phyloP scores from a whole-genome alignment of 345 rosid genomes.

The Gossypium bickii region DNA sequence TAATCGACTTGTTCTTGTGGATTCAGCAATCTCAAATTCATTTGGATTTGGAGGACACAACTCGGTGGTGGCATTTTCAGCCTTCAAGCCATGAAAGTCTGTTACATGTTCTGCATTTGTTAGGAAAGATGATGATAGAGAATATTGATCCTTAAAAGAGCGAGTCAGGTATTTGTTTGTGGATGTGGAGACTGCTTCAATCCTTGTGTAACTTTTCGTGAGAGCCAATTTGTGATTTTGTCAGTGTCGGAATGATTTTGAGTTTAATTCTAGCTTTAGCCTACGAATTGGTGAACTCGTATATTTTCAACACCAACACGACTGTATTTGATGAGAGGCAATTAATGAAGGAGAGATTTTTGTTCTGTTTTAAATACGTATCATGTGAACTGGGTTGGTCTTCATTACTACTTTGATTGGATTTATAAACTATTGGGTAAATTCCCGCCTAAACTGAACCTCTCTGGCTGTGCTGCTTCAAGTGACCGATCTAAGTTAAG shows the following conservation, averaged over 20 bases:
- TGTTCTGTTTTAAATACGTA: not conserved
- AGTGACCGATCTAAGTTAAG: not conserved
- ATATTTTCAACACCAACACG: not conserved
- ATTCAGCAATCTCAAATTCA: conserved; percentile 90
- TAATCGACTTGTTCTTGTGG: not conserved
- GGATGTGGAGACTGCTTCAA: not conserved
- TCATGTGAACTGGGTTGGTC: not conserved
- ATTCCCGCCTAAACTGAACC: not conserved
- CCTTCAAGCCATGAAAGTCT: conserved; percentile 4
- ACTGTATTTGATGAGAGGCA: not conserved
- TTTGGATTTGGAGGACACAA: conserved; percentile 99
- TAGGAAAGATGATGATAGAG: not conserved
- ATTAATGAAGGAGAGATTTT: conserved; percentile 10
- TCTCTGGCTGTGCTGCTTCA: not conserved
- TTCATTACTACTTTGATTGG: not conserved
- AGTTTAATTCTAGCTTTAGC: conserved; percentile 9
- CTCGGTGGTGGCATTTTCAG: conserved; percentile 36
- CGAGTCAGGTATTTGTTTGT: not conserved
- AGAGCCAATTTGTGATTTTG: not conserved
- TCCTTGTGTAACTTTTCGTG: not conserved
- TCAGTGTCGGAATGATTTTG: conserved; percentile 16
- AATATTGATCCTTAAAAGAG: not conserved
- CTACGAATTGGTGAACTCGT: not conserved
- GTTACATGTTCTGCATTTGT: not conserved
- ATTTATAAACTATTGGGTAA: not conserved